Conservation (phyloP, 768 basidiomycete genomes). For the Termitomyces sp. region DNA sequence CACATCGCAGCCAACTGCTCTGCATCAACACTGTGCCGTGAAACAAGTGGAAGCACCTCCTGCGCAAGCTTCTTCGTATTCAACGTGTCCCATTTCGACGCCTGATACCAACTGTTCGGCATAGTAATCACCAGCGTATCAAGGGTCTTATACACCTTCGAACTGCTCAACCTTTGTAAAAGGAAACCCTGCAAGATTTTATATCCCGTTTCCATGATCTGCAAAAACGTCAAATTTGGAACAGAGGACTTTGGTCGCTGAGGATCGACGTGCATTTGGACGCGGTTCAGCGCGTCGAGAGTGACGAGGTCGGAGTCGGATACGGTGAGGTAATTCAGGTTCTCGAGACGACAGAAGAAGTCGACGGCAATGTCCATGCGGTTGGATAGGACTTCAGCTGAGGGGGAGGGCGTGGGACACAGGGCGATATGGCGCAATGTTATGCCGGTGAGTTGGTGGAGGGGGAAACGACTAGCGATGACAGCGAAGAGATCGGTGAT, state of each 20-base stretch:
- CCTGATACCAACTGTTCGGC: background rate
- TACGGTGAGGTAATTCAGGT: background rate
- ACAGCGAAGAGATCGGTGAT: background rate
- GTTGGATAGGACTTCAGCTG: background rate
- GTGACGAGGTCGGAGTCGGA: slow-evolving; percentile 3
- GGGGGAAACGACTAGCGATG: background rate
- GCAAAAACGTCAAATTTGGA: background rate
- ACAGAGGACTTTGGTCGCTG: background rate
- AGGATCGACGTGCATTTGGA: background rate
- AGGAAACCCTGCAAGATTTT: background rate
- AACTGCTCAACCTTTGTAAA: background rate
- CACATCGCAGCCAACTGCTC: background rate
- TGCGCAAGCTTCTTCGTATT: background rate
- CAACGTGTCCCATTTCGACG: background rate
- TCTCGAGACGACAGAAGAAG: slow-evolving; percentile 4
- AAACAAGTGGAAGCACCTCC: background rate
- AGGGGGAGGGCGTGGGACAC: background rate
- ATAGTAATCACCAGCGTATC: background rate
- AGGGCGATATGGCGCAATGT: background rate
- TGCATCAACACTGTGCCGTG: background rate
- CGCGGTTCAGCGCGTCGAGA: background rate
- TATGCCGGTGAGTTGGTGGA: background rate
- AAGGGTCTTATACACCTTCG: background rate
- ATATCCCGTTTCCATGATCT: background rate
- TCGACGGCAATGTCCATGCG: background rate